A percentile compares a stretch with the other conserved stretches of the same genome.
Conservation (phyloP, 2,329 filamentous ascomycete genomes). For the Fusarium incarnatum region DNA sequence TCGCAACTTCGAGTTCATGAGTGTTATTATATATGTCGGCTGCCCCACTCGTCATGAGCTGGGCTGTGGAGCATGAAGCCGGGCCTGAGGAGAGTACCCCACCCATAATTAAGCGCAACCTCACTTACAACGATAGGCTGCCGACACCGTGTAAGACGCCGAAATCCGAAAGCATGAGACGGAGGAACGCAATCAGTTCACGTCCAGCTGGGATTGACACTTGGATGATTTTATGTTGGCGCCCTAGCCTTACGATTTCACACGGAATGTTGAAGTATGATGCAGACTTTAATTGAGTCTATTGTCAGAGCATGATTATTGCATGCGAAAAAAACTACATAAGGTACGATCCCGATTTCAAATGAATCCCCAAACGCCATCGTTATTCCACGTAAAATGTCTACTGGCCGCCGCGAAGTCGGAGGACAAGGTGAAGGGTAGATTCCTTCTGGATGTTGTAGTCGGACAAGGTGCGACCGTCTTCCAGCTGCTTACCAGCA, state of each 20-base stretch:
- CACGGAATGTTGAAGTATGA: background rate
- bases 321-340: constrained; percentile 35
- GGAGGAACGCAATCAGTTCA: background rate
- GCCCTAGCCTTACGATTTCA: background rate
- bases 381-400: constrained; percentile 60
- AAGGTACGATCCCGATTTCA: constrained; percentile 21
- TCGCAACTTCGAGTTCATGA: constrained; percentile 24
- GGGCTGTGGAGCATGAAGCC: constrained; percentile 17
- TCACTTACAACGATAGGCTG: constrained; percentile 8
- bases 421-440: constrained; percentile 82
- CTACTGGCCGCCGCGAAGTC: constrained; percentile 82
- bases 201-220: background rate
- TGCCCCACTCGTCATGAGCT: constrained; percentile 34
- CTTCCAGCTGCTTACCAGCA: constrained; percentile 92
- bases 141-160: background rate
- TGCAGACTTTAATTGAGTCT: constrained; percentile 40
- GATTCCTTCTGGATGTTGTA: constrained; percentile 98
- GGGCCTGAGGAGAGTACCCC: constrained; percentile 8
- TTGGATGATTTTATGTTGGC: background rate
- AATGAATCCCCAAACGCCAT: constrained; percentile 58
- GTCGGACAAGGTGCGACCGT: constrained; percentile 89
- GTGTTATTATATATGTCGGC: background rate
- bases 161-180: background rate
- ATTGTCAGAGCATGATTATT: constrained; percentile 27
- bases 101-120: background rate